phyloP scores from a whole-genome alignment of 768 basidiomycete species.

The Pleurotus citrinopileatus region DNA sequence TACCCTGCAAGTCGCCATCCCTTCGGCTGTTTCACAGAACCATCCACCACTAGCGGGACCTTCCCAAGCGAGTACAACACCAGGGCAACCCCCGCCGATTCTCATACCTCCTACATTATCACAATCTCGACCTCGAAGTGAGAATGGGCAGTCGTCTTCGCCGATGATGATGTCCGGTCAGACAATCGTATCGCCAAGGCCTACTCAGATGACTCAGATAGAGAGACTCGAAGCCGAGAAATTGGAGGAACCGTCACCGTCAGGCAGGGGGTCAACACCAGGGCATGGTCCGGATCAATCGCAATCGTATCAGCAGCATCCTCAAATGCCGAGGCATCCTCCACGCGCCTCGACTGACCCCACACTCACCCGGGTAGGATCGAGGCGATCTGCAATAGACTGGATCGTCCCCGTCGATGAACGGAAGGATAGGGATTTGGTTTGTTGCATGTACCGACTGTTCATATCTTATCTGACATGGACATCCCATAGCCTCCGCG shows the following conservation, averaged over 20 bases:
- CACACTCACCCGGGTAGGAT: background rate
- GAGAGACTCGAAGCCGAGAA: background rate
- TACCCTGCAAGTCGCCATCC: background rate
- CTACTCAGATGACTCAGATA: background rate
- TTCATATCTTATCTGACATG: conserved; percentile 4
- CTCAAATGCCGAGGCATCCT: background rate
- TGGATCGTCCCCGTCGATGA: conserved; percentile 36
- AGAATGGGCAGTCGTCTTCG: background rate
- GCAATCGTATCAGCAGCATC: background rate
- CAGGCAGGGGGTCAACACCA: background rate
- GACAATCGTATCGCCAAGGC: background rate
- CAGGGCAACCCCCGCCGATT: background rate
- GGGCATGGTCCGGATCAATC: background rate
- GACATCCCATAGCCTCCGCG: conserved; percentile 10
- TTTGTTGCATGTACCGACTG: background rate
- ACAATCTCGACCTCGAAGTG: background rate
- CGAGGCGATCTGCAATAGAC: conserved; percentile 30
- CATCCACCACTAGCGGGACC: background rate
- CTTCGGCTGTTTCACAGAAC: too few relatives aligned
- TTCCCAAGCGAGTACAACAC: background rate
- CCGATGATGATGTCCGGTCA: background rate
- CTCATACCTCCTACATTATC: background rate
- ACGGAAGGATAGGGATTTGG: conserved; percentile 16
- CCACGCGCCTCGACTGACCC: conserved; percentile 1
- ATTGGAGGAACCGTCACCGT: background rate